Conservation (phyloP, 148 eudicot species). For the Rhododendron ovatum region DNA sequence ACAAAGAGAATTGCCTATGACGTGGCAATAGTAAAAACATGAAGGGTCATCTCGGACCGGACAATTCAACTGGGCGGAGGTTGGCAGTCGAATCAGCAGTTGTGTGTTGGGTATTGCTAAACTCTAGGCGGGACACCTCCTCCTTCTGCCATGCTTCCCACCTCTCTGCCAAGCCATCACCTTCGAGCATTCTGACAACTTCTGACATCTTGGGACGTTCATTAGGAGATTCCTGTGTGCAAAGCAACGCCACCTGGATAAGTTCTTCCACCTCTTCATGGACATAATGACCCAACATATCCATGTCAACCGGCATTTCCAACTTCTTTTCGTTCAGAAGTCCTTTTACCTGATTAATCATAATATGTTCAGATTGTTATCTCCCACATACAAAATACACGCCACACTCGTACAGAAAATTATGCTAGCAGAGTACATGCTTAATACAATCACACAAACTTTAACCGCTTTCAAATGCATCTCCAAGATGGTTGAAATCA, state of each 20-base stretch:
- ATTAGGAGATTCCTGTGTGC: constrained; percentile 42
- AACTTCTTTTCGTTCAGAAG: constrained; percentile 44
- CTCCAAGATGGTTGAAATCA: no score
- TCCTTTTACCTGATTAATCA: constrained; percentile 39
- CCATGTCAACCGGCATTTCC: constrained; percentile 8
- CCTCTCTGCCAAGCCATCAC: constrained; percentile 51
- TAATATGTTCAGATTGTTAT: no score
- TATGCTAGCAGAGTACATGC: no score
- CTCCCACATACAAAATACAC: no score
- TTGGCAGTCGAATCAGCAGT: constrained; percentile 43
- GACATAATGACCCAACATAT: constrained; percentile 39
- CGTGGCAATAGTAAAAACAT: background rate
- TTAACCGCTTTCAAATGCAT: no score
- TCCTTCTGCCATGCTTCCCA: constrained; percentile 67
- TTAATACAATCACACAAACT: no score
- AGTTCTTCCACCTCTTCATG: constrained; percentile 49
- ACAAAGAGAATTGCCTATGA: no score
- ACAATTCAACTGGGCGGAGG: constrained; percentile 31
- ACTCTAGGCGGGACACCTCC: constrained; percentile 38
- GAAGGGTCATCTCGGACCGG: constrained; percentile 13
- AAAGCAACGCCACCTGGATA: constrained; percentile 52
- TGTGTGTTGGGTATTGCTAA: constrained; percentile 20
- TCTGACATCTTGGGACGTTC: constrained; percentile 61
- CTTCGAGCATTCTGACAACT: constrained; percentile 56
- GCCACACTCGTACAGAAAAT: no score